Evolutionary conservation across 176 grass and related monocot genomes (phyloP), one percentile per base, ranked within the genome.

Genomic region (Urochloa ruziziensis): DNA sequence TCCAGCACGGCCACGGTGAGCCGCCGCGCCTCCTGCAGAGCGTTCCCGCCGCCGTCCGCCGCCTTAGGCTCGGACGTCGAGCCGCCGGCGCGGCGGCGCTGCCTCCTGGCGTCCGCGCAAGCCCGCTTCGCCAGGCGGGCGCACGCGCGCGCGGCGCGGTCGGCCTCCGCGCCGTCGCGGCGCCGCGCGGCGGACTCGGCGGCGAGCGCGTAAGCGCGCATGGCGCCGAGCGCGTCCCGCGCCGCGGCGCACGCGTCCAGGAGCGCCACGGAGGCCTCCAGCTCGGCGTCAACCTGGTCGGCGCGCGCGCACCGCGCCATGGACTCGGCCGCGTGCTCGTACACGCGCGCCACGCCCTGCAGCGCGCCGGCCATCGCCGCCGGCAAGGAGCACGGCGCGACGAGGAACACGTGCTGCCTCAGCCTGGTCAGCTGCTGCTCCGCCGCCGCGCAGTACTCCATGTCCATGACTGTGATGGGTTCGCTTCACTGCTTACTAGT

Each of bases 121-220:
- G 77, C 70, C 15, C 40, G 85, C 70, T 54, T 75, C 13, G 69
- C 82, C 9, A 89, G 14, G 30, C 32, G 76, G 2, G 40, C 70
- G 77, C 52, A 75, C 10, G 82, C 70, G 7, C 33, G 32, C 19
- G 77, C 87, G 19, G 77, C 77, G 40, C 4, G 13, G 40, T 75
- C 48, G 9, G 42, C 87, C 39, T 35, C 52, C 8, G 62, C 33
- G 19, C 9, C 62, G 77, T 89, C 52, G 19, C 82, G 52, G 19
- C 82, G 82, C 15, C 87, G 82, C 70, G 28, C 52, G 19, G 87
- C 82, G 3, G 65, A 52, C 77, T 81, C 87, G 62, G 69, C 40
- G 62, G 69, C 77, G 23, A 74, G 19, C 33, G 53, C 87, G 52
- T 62, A 43, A 5, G 53, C 70, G 24, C 87, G 87, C 87, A 89